phyloP scores from a whole-genome alignment of 2,329 filamentous ascomycete genomes.

The Claviceps spartinae region DNA sequence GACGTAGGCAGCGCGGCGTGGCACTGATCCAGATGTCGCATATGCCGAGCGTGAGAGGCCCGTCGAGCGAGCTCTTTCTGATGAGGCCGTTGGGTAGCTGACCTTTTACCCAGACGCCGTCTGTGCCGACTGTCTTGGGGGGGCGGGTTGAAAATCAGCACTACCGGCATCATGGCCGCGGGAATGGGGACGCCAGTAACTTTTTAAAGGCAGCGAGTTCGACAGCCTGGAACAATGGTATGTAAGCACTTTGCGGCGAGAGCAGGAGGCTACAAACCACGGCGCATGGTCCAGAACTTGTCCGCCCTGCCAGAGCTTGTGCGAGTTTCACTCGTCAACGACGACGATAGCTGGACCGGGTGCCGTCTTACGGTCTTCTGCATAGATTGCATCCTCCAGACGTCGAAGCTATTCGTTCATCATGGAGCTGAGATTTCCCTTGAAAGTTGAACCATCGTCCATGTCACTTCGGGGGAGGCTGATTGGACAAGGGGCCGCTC shows the following conservation, averaged over 20 bases:
- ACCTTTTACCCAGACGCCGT: conserved; percentile 9
- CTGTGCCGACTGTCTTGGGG: conserved; percentile 3
- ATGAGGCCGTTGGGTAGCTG: conserved; percentile 4
- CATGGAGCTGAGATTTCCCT: neutral
- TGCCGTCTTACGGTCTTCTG: conserved; percentile 12
- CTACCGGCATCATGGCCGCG: conserved; percentile 7
- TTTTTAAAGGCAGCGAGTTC: conserved; percentile 15
- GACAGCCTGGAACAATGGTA: conserved; percentile 17
- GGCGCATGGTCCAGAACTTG: conserved; percentile 14
- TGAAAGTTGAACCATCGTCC: neutral
- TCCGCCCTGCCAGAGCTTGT: conserved; percentile 21
- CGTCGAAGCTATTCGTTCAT: neutral
- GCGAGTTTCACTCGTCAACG: conserved; percentile 6
- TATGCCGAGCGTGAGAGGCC: too few relatives aligned
- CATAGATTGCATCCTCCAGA: neutral
- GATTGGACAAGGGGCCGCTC: neutral
- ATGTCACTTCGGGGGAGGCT: neutral
- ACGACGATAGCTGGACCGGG: conserved; percentile 19
- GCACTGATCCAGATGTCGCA: too few relatives aligned
- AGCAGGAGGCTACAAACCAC: conserved; percentile 15
- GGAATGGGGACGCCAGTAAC: conserved; percentile 16
- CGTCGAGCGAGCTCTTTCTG: conserved; percentile 16
- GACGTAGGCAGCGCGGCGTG: conserved; percentile 45
- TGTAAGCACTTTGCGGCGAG: conserved; percentile 17
- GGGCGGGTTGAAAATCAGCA: conserved; percentile 8